Base-by-base conservation (phyloP, 2,329 filamentous ascomycete genomes). In the Stagonosporopsis vannaccii region DNA sequence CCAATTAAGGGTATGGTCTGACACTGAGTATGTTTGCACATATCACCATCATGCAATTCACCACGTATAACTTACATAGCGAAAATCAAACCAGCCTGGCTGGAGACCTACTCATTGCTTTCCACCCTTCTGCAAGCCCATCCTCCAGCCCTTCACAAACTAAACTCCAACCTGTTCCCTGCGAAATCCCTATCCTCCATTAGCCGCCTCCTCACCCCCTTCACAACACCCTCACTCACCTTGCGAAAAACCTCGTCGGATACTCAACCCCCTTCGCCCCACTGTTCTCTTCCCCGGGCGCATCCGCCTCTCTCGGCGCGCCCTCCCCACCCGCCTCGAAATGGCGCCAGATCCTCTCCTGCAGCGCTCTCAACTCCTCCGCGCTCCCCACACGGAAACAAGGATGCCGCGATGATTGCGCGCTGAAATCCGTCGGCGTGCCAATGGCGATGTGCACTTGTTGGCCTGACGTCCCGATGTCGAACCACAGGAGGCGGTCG, bases 231-330 rank as follows among this genome's bases (percentile, higher is more conserved):
- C 20, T 3, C 6, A 52, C 54, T 51, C 28, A 57, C 51, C 77
- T 79, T 0, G 84, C 85, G 69, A 89, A 89, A 70, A 89, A 89
- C 13, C 86, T 77, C 32, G 74, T 77, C 0, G 86, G 85, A 63
- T 86, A 87, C 68, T 88, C 86, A 1, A 81, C 80, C 0, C 84
- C 85, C 64, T 84, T 76, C 0, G 77, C 72, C 12, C 64, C 64
- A 45, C 66, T 68, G 61, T 77, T 73, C 52, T 74, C 71, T 23
- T 73, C 77, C 0, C 85, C 85, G 0, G 85, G 85, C 68, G 77
- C 68, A 75, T 89, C 86, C 3, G 81, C 84, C 54, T 79, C 78
- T 54, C 71, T 69, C 0, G 86, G 86, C 4, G 84, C 83, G 0
- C 79, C 79, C 2, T 75, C 70, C 0, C 81, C 82, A 0, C 82